Conservation (phyloP, 164 flowering plant genomes). For the Piper longum region DNA sequence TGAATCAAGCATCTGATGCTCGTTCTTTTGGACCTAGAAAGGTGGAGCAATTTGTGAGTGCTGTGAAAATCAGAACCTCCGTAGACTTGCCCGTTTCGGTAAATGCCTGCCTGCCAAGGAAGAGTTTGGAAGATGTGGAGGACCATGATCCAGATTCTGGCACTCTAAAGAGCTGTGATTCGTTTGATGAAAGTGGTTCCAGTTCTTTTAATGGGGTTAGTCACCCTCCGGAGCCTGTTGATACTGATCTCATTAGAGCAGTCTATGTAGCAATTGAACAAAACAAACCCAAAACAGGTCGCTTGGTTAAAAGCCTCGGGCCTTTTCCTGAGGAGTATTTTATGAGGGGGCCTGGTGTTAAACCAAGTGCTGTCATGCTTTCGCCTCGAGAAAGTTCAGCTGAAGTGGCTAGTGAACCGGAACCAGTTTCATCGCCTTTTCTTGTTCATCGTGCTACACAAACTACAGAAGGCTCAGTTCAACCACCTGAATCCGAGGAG, state of each 20-base stretch:
- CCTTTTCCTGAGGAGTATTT: conserved; percentile 56
- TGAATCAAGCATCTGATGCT: neutral
- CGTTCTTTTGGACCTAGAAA: neutral
- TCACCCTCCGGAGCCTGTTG: conserved; percentile 86
- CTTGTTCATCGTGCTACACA: conserved; percentile 43
- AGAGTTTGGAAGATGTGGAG: conserved; percentile 16
- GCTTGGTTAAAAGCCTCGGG: conserved; percentile 58
- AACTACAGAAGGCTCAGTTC: conserved; percentile 33
- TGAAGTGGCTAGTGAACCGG: conserved; percentile 49
- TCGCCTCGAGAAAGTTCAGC: conserved; percentile 46
- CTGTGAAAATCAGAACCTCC: neutral
- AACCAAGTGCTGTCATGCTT: conserved; percentile 24
- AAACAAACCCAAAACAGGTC: conserved; percentile 39
- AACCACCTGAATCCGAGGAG: conserved; percentile 50
- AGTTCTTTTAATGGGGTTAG: conserved; percentile 64
- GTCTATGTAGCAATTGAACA: conserved; percentile 53
- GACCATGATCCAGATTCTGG: conserved; percentile 28
- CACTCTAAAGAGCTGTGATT: conserved; percentile 35
- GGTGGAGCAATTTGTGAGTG: neutral
- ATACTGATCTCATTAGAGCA: conserved; percentile 49
- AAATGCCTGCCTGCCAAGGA: neutral
- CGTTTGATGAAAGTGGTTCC: conserved; percentile 44
- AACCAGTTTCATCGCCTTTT: conserved; percentile 34
- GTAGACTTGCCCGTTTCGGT: neutral
- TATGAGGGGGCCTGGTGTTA: conserved; percentile 27